These are phyloP conservation scores for Rauvolfia tetraphylla DNA, from an alignment of 257 asterid species.

Conservation along the genomic window DNA sequence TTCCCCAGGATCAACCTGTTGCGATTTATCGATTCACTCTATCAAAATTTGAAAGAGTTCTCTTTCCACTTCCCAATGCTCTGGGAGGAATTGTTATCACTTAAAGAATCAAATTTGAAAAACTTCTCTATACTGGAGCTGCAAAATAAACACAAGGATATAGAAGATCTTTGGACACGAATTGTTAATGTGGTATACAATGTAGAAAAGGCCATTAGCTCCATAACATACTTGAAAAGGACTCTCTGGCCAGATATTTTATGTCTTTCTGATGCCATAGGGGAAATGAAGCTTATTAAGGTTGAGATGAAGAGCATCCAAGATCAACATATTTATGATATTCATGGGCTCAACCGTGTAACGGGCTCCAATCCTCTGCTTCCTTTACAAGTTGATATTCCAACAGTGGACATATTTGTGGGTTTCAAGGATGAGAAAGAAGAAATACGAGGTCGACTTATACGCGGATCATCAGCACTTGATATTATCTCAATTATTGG, in stretches of 20 bases:
- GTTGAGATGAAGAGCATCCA: neutral
- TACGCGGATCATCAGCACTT: neutral
- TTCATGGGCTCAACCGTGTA: neutral
- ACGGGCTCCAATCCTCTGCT: neutral
- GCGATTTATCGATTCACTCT: neutral
- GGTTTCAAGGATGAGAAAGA: neutral
- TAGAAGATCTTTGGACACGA: constrained; percentile 2
- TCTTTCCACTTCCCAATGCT: neutral
- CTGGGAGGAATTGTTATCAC: neutral
- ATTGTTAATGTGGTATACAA: neutral
- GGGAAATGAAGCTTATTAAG: neutral
- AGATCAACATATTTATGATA: neutral
- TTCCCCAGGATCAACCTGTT: neutral
- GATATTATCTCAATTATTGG: constrained; percentile 9
- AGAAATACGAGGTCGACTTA: neutral
- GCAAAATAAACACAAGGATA: neutral
- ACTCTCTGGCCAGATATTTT: neutral
- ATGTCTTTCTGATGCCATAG: neutral
- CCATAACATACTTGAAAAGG: neutral
- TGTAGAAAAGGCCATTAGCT: neutral
- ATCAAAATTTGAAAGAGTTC: neutral
- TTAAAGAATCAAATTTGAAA: neutral
- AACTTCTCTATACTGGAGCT: neutral
- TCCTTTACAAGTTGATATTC: neutral
- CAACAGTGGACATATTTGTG: neutral